Base-by-base conservation (phyloP, 2,329 filamentous ascomycete genomes). In the Claviceps monticola region DNA sequence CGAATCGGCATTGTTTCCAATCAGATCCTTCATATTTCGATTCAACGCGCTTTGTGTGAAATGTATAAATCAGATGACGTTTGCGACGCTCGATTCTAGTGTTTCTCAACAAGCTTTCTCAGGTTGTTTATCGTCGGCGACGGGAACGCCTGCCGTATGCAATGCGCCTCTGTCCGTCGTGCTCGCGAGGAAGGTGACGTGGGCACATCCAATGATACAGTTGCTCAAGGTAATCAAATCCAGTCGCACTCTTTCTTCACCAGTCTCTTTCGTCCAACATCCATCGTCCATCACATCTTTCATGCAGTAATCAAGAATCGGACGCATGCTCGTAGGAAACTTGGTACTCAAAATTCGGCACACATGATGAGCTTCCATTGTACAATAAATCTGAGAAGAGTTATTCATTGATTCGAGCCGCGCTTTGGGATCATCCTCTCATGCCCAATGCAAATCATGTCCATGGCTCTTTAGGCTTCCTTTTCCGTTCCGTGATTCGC, bases 1-100 rank as follows among this genome's bases (percentile, higher is more conserved):
- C 46, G 50, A 19, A 39, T 36, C 38, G 46, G 46, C 50, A 52
- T 52, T 45, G 46, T 52, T 49, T 9, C 34, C 29, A 44, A 17
- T 8, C 13, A 23, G 26, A 17, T 45, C 29, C n/a, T 45, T 52
- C 41, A 41, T 49, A 14, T 39, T 34, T 45, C 14, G 41, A 48
- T 48, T 23, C 26, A 6, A 38, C 11, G 13, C 5, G 9, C 38
- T 39, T 26, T 45, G 7, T 45, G 45, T 34, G n/a, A 37, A 13
- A 39, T 39, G 1, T 2, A 13, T 21, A 5, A 16, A 9, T 39
- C 13, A 16, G 36, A 51, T 38, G 44, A 48, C n/a, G 29, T 3
- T 14, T 23, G 45, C 19, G 34, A 51, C 29, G 9, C 29, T 34
- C 29, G 39, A 21, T 23, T 8, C 46, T 17, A 11, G 17, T 37